These are phyloP conservation scores for Didymella glomerata DNA, from an alignment of 2,329 filamentous ascomycete genomes.

Conservation along the genomic window DNA sequence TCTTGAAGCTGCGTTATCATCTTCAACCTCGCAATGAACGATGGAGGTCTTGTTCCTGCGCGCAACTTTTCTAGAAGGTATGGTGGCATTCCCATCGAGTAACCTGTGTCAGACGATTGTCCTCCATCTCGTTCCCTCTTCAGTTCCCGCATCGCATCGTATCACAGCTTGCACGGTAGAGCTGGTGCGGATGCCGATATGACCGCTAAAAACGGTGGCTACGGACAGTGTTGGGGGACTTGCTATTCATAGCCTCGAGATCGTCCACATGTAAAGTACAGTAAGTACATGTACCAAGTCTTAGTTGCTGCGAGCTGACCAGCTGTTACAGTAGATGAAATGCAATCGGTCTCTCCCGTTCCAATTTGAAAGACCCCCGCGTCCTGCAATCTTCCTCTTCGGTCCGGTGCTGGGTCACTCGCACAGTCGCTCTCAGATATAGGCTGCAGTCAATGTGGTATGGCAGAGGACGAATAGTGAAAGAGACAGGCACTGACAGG, in stretches of 20 bases:
- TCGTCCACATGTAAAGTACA: constrained; percentile 8
- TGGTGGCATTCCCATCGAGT: neutral
- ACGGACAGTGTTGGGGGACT: neutral
- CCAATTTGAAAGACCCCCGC: neutral
- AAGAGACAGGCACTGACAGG: constrained; percentile 5
- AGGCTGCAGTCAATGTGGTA: neutral
- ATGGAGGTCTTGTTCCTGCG: neutral
- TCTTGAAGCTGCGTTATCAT: neutral
- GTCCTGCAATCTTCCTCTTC: neutral
- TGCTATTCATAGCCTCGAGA: neutral
- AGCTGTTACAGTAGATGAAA: constrained; percentile 29
- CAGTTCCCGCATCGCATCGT: neutral
- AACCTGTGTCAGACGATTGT: neutral
- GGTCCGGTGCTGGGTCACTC: neutral
- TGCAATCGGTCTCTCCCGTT: constrained; percentile 5
- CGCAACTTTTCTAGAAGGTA: too few relatives aligned
- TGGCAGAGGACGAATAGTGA: neutral
- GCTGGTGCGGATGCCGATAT: neutral
- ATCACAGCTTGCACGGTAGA: neutral
- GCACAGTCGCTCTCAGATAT: neutral
- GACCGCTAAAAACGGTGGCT: neutral
- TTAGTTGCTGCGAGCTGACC: constrained; percentile 23
- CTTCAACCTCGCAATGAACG: neutral
- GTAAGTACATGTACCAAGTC: constrained; percentile 7
- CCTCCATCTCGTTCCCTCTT: neutral